Evolutionary conservation across 1,139 yeast species (phyloP), one percentile per base, ranked within the genome.

Genomic region (Blastobotrys illinoisensis): DNA sequence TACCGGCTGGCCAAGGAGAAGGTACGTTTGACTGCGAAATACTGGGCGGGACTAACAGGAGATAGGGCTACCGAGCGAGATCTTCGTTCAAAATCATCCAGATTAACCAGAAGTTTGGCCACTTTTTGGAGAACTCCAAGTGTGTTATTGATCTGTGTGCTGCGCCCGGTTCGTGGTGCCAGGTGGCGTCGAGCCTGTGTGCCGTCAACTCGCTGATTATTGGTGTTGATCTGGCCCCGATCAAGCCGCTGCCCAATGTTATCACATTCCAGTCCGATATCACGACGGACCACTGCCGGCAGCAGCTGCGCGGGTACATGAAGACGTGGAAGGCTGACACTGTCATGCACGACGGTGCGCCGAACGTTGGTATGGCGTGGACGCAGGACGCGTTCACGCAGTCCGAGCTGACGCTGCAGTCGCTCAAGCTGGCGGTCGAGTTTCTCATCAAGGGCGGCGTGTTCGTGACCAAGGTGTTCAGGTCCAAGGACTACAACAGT

Each of bases 121-220:
- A 90, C 72, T 93, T 93, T 70, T 75, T 91, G 57, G 97, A 91
- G 67, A 87, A 88, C 71, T 90, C 98, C n/a, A 93, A 89, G 72
- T 98, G 93, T 48, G 97, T 93, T 47, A 88, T 93, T 55, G 99
- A 93, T 80, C 78, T 93, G 64, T 93, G 99, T 86, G 98, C 99
- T 56, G 99, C 99, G 2, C 99, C 99, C 36, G 99, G 99, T 56
- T 90, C 97, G 3, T 93, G 99, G 98, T 93, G 99, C 79, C 99
- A 93, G 74, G 99, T 95, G 47, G 99, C 99, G 1, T 83, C 96
- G 3, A 89, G 89, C 60, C 73, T 89, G 56, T 91, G 98, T 74
- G 97, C 98, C 1, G 77, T 91, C 6, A 90, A 90, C 71, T 89
- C 98, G 0, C 78, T 93, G 62, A 91, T 93, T 65, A 89, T 93